A percentile compares a stretch with the other conserved stretches of the same genome.
These are phyloP conservation scores for Akanthomyces lecanii DNA, from an alignment of 2,329 filamentous ascomycete species.

Conservation along the genomic window DNA sequence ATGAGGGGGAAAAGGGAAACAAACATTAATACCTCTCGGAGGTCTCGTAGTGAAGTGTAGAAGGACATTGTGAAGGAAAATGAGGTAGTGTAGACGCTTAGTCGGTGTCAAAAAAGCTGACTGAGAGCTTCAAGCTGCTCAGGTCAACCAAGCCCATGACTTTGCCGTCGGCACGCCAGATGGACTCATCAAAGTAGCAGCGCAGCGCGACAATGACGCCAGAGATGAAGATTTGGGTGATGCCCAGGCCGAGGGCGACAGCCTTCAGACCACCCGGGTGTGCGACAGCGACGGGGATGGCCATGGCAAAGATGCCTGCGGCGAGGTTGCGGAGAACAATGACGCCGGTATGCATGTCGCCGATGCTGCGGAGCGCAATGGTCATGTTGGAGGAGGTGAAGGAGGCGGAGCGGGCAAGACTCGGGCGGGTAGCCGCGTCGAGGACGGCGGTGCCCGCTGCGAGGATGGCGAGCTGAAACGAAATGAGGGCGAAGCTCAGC, in stretches of 20 bases:
- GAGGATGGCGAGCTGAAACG: slow-evolving; percentile 44
- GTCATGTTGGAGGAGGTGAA: slow-evolving; percentile 46
- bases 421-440: slow-evolving; percentile 37
- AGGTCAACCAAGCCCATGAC: slow-evolving; percentile 46
- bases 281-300: slow-evolving; percentile 35
- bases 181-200: slow-evolving; percentile 39
- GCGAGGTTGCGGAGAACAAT: slow-evolving; percentile 37
- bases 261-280: slow-evolving; percentile 33
- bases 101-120: slow-evolving; percentile 45
- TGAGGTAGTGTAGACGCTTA: slow-evolving; percentile 17
- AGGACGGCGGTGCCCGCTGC: slow-evolving; percentile 40
- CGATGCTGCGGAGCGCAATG: slow-evolving; percentile 42
- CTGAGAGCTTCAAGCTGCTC: slow-evolving; percentile 37
- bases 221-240: slow-evolving; percentile 39
- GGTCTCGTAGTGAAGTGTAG: not conserved
- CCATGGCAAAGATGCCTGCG: slow-evolving; percentile 41
- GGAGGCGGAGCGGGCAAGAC: slow-evolving; percentile 44
- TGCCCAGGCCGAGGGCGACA: slow-evolving; percentile 38
- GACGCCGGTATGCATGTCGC: slow-evolving; percentile 46
- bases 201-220: slow-evolving; percentile 32
- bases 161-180: slow-evolving; percentile 42
- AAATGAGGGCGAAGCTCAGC: slow-evolving; percentile 37
- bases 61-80: not conserved
- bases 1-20: not conserved
- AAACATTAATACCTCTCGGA: not conserved